phyloP scores from a whole-genome alignment of 768 basidiomycete genomes.

The Boletellus emodensis region DNA sequence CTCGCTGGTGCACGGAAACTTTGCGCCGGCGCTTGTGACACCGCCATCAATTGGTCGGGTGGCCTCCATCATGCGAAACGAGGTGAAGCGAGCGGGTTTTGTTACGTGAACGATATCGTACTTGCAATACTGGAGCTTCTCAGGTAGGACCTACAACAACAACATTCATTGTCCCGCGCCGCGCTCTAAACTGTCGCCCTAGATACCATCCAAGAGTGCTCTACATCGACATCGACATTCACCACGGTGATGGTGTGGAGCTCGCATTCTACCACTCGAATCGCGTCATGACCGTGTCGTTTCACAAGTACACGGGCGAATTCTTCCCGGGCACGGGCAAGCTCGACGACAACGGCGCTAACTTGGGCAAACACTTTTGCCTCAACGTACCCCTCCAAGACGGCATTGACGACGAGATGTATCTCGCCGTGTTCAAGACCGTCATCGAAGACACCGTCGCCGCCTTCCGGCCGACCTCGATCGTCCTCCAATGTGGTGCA shows the following conservation, averaged over 20 bases:
- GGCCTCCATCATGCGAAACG: slow-evolving; percentile 98
- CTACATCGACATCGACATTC: slow-evolving; percentile 99
- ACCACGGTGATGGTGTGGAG: slow-evolving; percentile 98
- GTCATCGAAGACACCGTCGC: slow-evolving; percentile 93
- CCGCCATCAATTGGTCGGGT: slow-evolving; percentile 98
- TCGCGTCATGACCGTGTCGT: slow-evolving; percentile 98
- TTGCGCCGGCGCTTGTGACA: slow-evolving; percentile 81
- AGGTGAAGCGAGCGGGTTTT: slow-evolving; percentile 97
- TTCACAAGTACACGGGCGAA: slow-evolving; percentile 98
- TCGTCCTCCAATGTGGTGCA: slow-evolving; percentile 96
- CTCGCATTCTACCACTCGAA: slow-evolving; percentile 97
- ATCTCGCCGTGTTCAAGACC: slow-evolving; percentile 90
- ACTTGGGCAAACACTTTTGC: slow-evolving; percentile 90
- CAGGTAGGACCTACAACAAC: slow-evolving; percentile 43
- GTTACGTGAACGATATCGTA: slow-evolving; percentile 97
- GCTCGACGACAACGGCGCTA: slow-evolving; percentile 85
- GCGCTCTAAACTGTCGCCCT: neutral
- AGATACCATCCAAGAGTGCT: slow-evolving; percentile 93
- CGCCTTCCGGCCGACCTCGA: slow-evolving; percentile 81
- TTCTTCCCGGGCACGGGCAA: slow-evolving; percentile 99
- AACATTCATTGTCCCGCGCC: neutral
- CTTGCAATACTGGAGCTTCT: slow-evolving; percentile 90
- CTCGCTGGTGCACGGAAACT: slow-evolving; percentile 89
- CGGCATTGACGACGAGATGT: slow-evolving; percentile 97
- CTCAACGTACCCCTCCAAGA: slow-evolving; percentile 94